These are phyloP conservation scores for Panellus pusillus DNA, from an alignment of 768 basidiomycete species.

Conservation along the genomic window DNA sequence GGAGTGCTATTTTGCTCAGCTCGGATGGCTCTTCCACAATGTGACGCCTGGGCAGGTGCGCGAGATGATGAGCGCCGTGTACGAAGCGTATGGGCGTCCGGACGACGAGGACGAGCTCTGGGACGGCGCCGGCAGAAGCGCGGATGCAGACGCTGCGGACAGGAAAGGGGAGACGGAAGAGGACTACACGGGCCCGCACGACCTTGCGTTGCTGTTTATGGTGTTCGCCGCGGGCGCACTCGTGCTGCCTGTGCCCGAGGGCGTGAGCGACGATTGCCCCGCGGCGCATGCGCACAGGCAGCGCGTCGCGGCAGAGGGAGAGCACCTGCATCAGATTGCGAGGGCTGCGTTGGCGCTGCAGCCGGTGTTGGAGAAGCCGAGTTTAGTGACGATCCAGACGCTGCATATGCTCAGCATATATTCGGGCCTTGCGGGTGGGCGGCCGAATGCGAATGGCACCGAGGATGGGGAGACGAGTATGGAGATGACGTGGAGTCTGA, in stretches of 20 bases:
- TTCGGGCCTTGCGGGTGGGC: constrained; percentile 61
- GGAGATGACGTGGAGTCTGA: constrained; percentile 71
- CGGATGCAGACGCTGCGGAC: constrained; percentile 10
- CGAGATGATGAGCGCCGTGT: constrained; percentile 43
- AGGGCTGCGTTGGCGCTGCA: constrained; percentile 66
- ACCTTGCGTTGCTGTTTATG: constrained; percentile 49
- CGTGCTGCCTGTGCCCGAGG: constrained; percentile 32
- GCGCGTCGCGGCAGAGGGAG: constrained; percentile 40
- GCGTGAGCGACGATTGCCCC: not conserved
- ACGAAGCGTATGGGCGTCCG: constrained; percentile 24
- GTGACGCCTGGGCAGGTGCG: constrained; percentile 46
- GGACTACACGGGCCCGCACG: constrained; percentile 46
- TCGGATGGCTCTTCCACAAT: constrained; percentile 52
- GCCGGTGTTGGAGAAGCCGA: constrained; percentile 70
- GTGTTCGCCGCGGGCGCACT: constrained; percentile 57
- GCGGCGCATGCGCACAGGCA: not conserved
- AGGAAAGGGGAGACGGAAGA: constrained; percentile 24
- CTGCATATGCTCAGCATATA: constrained; percentile 70
- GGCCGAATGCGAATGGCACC: constrained; percentile 41
- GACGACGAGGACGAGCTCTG: constrained; percentile 10
- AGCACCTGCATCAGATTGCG: constrained; percentile 67
- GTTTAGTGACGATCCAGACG: constrained; percentile 67
- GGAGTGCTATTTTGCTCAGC: constrained; percentile 47
- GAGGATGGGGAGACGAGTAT: constrained; percentile 55
- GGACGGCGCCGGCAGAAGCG: constrained; percentile 34